Base-by-base conservation (phyloP, 352 stramenopile species). In the Globisporangium yorkense region DNA sequence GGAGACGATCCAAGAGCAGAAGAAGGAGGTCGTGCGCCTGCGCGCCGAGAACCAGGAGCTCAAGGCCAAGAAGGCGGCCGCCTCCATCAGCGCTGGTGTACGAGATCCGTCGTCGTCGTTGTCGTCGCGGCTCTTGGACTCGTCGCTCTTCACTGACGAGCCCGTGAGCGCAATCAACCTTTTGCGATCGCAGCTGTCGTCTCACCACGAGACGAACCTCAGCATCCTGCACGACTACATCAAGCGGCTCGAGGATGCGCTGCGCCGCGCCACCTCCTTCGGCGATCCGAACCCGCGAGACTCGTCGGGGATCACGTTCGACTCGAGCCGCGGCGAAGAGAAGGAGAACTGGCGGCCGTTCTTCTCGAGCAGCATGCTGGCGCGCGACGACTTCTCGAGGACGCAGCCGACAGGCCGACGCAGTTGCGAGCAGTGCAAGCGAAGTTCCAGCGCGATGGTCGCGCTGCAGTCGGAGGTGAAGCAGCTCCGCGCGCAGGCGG, bases 1-100 rank as follows among this genome's bases (percentile, higher is more conserved):
- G 76, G 79, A 89, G 33, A 89, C 79, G 27, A 87, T 89, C 41
- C 71, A 87, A 39, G 79, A 84, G 35, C 79, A 89, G 44, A 89
- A 87, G 65, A 73, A 80, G 51, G 72, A 89, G 53, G 76, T 89
- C 9, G 70, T 82, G 20, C 76, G 79, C 6, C 72, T 89, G 16
- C 74, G 77, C 10, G 73, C 71, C 1, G 67, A 86, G 49, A 86
- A 80, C 33, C 65, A 84, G 3, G 67, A 75, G 41, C 59, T 83
- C 51, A 67, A 72, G 15, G 29, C 59, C 3, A 48, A 49, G 20
- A 59, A 48, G 9, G 51, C 45, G 3, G 58, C 56, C 51, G 39
- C 33, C 37, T 3, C 12, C 60, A 20, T 27, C 10, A 39, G 39
- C 10, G 58, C 66, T 12, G n/a, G 15, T 40, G 7, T 29, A 1